Evolutionary conservation across 202 grass and related monocot species (phyloP), one percentile per base, ranked within the genome.

Genomic region (Bolboschoenoplectus hybrid): DNA sequence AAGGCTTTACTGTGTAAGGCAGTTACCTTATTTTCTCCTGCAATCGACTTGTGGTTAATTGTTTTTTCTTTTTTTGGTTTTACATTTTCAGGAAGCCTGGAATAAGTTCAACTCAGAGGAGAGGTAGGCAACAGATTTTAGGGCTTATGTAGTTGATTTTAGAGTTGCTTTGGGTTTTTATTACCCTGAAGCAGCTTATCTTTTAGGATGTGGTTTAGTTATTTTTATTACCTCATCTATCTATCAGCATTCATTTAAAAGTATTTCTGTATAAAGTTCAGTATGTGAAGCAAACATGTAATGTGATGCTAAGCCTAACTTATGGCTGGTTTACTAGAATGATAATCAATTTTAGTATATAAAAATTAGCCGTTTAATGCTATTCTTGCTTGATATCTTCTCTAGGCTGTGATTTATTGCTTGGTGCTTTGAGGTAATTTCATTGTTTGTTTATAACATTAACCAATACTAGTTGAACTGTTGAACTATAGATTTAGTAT

Each of bases 81-180:
- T 17, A 49, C 12, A 68, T 88, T 36, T 88, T 77, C 92, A 99
- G 97, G 97, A 97, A 82, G 97, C 97, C 67, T 99, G 97, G 97
- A 93, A 94, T 80, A 97, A 93, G 88, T 97, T 91, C 85, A 97
- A 94, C 89, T 99, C 93, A 0, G 97, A 90, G 90, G 88, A 91
- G 85, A 87, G 97, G 34, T 91, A 88, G 83, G 20, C 38, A 16
- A 68, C 35, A 89, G 69, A 43, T 41, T 9, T 63, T 32, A 43
- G 39, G 60, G 89, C 46, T 52, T 58, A 65, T 71, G 38, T 56
- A 36, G 70, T 43, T 32, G 52, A 4, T 78, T 52, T n/a, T 62
- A 56, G 38, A 13, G 65, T 45, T 84, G 64, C 45, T 84, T 56
- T 84, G 4, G 64, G 49, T 11, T 70, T 70, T 84, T 84, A 73